Conservation (phyloP, 305 asterid species). For the Coffea humblotiana region DNA sequence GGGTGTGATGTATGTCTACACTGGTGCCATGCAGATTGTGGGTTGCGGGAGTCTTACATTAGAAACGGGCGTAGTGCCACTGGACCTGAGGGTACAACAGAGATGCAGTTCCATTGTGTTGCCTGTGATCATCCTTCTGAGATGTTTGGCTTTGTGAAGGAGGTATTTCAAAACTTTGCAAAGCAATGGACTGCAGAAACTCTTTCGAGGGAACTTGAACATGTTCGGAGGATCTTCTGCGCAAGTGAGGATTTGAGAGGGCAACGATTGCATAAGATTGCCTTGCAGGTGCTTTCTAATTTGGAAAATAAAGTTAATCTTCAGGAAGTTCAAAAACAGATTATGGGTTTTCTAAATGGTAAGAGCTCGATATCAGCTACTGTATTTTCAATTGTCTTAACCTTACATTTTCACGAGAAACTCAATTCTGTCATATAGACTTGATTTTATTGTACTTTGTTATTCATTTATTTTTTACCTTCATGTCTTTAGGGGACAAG, state of each 20-base stretch:
- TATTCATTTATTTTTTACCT: not conserved
- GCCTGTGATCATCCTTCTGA: conserved; percentile 96
- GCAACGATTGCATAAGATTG: conserved; percentile 61
- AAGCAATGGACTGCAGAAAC: conserved; percentile 83
- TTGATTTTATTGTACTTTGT: not conserved
- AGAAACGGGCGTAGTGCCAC: conserved; percentile 72
- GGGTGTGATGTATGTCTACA: conserved; percentile 95
- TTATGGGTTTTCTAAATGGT: conserved; percentile 72
- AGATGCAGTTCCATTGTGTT: conserved; percentile 94
- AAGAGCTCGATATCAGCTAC: conserved; percentile 27
- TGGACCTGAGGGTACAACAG: conserved; percentile 60
- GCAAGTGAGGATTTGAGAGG: conserved; percentile 82
- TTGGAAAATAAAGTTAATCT: conserved; percentile 61
- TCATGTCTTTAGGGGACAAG: not conserved
- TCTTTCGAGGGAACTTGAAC: conserved; percentile 77
- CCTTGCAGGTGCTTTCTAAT: conserved; percentile 58
- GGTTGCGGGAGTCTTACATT: conserved; percentile 68
- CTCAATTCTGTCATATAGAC: not conserved
- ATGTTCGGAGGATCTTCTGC: conserved; percentile 66
- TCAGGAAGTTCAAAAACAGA: conserved; percentile 55
- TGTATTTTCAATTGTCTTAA: not conserved
- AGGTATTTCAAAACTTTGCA: conserved; percentile 83
- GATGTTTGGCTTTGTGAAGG: conserved; percentile 98
- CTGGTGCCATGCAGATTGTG: conserved; percentile 99
- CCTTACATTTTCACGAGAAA: not conserved